Base-by-base conservation (phyloP, 2,329 filamentous ascomycete genomes). In the Gyromitra esculenta region DNA sequence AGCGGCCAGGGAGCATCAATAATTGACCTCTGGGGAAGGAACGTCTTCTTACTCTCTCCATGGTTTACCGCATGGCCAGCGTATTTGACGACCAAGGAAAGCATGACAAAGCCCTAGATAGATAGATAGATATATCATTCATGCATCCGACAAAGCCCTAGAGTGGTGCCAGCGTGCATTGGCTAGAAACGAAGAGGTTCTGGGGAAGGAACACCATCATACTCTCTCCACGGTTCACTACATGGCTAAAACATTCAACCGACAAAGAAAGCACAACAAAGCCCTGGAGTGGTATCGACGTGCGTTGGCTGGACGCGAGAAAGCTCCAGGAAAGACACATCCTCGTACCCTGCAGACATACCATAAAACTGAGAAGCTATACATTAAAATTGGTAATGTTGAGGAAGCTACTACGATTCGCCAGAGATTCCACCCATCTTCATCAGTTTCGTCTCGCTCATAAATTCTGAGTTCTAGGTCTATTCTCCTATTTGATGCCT, bases 241-340 rank as follows among this genome's bases (percentile, higher is more conserved):
- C n/a, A 60, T 43, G 18, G 57, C 35, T 6, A 0, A 2, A 6
- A 0, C 48, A 31, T 63, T 45, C 13, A 0, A 15, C 8, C 0
- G 9, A 1, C 60, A n/a, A 31, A 21, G 41, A 7, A 9, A 63
- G 9, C 15, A 63, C 18, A n/a, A 15, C 6, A 60, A 60, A 35
- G 57, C 57, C n/a, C n/a, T 60, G n/a, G 37, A 41, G 57, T 60
- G 35, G n/a, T 5, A 50, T 3, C 48, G 39, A n/a, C 37, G 56
- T 15, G 45, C 9, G n/a, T n/a, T 70, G n/a, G 56, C 2, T 54
- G 65, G 18, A 8, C 0, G 1, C 1, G 65, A 64, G 72, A 65
- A 64, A 13, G 15, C 11, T 21, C 72, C 60, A 15, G 60, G 48
- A 25, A 41, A 18, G 13, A 68, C 69, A 21, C 52, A 75, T n/a